Evolutionary conservation across 345 rosid species (phyloP).

Genomic region (Combretum micranthum): DNA sequence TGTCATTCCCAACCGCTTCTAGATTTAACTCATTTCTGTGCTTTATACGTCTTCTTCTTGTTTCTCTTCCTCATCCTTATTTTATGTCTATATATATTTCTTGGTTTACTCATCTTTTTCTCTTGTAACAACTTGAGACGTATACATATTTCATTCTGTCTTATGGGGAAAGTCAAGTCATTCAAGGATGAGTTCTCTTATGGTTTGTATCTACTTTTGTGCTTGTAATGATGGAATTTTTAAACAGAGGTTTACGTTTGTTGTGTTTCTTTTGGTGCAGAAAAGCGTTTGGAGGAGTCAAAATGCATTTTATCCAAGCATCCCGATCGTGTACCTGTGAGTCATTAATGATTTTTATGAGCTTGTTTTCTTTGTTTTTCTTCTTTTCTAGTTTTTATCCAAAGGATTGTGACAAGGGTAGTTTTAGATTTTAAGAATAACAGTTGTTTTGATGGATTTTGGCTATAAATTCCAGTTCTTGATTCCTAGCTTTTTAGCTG

Average conservation of each 20-base stretch:
- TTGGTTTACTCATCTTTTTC: too few relatives aligned
- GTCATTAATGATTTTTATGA: slow-evolving; percentile 2
- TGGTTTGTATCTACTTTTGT: slow-evolving; percentile 13
- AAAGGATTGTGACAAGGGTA: background rate
- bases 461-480: too few relatives aligned
- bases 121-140: too few relatives aligned
- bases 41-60: too few relatives aligned
- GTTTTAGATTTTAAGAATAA: too few relatives aligned
- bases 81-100: too few relatives aligned
- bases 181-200: slow-evolving; percentile 28
- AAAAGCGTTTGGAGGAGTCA: slow-evolving; percentile 55
- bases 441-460: too few relatives aligned
- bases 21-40: too few relatives aligned
- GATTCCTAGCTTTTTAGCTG: too few relatives aligned
- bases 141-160: too few relatives aligned
- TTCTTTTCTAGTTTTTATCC: background rate
- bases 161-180: slow-evolving; percentile 30
- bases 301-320: slow-evolving; percentile 39
- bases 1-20: too few relatives aligned
- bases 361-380: background rate
- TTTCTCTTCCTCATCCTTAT: too few relatives aligned
- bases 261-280: slow-evolving; percentile 14
- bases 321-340: slow-evolving; percentile 67
- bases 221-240: background rate
- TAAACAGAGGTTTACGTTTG: background rate